These are phyloP conservation scores for Soucietia sequanensis DNA, from an alignment of 805 yeast species.

Conservation along the genomic window DNA sequence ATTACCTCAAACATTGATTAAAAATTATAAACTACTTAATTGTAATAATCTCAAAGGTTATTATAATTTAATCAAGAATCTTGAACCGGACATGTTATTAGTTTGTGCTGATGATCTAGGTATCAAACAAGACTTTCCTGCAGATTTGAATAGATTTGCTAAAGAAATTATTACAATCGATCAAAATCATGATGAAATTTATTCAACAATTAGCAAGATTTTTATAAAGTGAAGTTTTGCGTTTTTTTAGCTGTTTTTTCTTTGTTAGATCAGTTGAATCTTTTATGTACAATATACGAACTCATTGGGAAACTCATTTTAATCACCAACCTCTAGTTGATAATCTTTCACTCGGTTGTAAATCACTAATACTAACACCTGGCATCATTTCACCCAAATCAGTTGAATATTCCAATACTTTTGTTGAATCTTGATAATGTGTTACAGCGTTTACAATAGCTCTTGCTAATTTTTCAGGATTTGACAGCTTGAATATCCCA, in stretches of 20 bases:
- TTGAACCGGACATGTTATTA: conserved; percentile 40
- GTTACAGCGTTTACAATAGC: conserved; percentile 83
- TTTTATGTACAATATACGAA: not conserved
- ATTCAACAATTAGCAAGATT: conserved; percentile 1
- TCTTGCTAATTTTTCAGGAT: conserved; percentile 70
- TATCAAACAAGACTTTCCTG: conserved; percentile 24
- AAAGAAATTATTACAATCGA: conserved; percentile 31
- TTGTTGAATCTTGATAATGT: conserved; percentile 58
- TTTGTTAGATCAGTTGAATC: not conserved
- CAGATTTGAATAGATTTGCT: conserved; percentile 37
- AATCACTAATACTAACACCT: conserved; percentile 59
- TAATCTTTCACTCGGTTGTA: conserved; percentile 45
- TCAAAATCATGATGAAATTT: conserved; percentile 22
- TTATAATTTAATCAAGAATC: conserved; percentile 35
- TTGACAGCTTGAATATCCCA: conserved; percentile 72
- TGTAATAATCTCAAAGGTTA: conserved; percentile 42
- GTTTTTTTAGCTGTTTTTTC: not conserved
- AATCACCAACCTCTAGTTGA: conserved; percentile 54
- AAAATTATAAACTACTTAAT: conserved; percentile 38
- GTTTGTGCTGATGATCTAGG: conserved; percentile 45
- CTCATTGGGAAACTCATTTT: not conserved
- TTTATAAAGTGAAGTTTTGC: not conserved
- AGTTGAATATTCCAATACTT: conserved; percentile 62
- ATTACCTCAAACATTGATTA: conserved; percentile 22
- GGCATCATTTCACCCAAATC: conserved; percentile 77